Percentiles rank a stretch among this genome's conserved stretches.
Evolutionary conservation across 441 rosid genomes (phyloP).

Genomic region (Capsella rubella): DNA sequence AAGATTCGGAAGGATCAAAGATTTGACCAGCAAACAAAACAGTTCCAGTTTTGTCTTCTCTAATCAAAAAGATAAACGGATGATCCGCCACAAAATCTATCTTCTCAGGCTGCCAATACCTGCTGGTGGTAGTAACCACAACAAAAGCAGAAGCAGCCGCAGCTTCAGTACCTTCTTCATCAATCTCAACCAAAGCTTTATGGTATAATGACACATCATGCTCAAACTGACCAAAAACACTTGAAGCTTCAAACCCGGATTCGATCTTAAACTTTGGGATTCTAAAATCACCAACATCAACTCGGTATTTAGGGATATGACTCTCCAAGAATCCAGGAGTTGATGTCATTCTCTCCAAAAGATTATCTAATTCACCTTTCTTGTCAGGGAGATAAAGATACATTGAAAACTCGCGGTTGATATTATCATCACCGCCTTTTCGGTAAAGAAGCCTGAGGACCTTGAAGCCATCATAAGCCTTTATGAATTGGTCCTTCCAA

Average conservation of each 20-base stretch:
- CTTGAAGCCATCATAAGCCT: background rate
- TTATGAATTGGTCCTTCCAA: background rate
- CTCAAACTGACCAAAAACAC: background rate
- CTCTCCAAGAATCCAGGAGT: too few relatives aligned
- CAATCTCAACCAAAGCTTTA: conserved; percentile 8
- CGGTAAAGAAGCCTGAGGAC: background rate
- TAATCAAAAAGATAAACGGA: background rate
- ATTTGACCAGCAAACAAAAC: background rate
- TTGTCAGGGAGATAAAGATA: too few relatives aligned
- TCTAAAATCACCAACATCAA: too few relatives aligned
- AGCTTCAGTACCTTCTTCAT: background rate
- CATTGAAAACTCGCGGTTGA: too few relatives aligned
- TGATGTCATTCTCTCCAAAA: too few relatives aligned
- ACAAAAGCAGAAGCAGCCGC: background rate
- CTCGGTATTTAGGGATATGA: too few relatives aligned
- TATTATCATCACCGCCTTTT: background rate
- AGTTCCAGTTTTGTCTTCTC: background rate
- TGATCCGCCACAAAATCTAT: background rate
- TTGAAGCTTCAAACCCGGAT: background rate
- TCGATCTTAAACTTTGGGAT: conserved; percentile 24
- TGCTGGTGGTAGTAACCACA: too few relatives aligned
- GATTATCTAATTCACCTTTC: too few relatives aligned
- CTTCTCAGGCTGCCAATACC: too few relatives aligned
- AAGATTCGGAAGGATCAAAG: background rate
- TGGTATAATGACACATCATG: conserved; percentile 16